A percentile compares a stretch with the other conserved stretches of the same genome.
Evolutionary conservation across 2,329 filamentous ascomycete species (phyloP).

Genomic region (Trematosphaeria pertusa): DNA sequence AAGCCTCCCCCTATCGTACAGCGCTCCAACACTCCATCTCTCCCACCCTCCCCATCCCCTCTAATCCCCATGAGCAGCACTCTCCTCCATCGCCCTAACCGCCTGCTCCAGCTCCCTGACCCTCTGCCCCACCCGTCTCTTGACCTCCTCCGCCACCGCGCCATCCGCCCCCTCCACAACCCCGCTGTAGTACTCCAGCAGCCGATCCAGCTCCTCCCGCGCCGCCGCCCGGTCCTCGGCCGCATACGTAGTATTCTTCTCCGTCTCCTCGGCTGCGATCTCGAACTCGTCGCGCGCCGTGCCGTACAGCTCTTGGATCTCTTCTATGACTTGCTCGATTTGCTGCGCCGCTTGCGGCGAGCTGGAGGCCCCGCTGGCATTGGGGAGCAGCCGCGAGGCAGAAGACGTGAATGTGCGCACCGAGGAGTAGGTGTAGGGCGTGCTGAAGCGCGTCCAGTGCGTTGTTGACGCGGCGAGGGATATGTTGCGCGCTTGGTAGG

Average conservation of each 20-base stretch:
- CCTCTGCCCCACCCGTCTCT: slow-evolving; percentile 57
- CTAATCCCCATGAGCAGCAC: slow-evolving; percentile 57
- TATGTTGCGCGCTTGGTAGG: slow-evolving; percentile 33
- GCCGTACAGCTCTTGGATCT: slow-evolving; percentile 47
- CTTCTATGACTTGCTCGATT: slow-evolving; percentile 42
- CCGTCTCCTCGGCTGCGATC: slow-evolving; percentile 59
- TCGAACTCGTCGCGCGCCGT: slow-evolving; percentile 55
- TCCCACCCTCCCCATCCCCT: not conserved
- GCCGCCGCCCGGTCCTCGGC: slow-evolving; percentile 61
- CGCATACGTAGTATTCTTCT: slow-evolving; percentile 63
- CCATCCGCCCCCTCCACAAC: slow-evolving; percentile 50
- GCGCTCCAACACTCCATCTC: no score
- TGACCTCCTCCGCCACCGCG: slow-evolving; percentile 58
- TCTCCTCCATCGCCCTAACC: slow-evolving; percentile 59
- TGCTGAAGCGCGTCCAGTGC: slow-evolving; percentile 44
- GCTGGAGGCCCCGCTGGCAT: slow-evolving; percentile 8
- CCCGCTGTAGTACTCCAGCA: slow-evolving; percentile 56
- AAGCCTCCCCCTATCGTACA: no score
- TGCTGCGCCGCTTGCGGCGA: slow-evolving; percentile 27
- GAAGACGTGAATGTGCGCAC: slow-evolving; percentile 40
- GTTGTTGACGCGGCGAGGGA: slow-evolving; percentile 31
- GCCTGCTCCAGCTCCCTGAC: slow-evolving; percentile 62
- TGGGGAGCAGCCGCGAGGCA: slow-evolving; percentile 11
- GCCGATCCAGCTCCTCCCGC: slow-evolving; percentile 58
- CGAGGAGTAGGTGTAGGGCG: slow-evolving; percentile 37